These are phyloP conservation scores for Naganishia vishniacii DNA, from an alignment of 768 basidiomycete species.

Conservation along the genomic window DNA sequence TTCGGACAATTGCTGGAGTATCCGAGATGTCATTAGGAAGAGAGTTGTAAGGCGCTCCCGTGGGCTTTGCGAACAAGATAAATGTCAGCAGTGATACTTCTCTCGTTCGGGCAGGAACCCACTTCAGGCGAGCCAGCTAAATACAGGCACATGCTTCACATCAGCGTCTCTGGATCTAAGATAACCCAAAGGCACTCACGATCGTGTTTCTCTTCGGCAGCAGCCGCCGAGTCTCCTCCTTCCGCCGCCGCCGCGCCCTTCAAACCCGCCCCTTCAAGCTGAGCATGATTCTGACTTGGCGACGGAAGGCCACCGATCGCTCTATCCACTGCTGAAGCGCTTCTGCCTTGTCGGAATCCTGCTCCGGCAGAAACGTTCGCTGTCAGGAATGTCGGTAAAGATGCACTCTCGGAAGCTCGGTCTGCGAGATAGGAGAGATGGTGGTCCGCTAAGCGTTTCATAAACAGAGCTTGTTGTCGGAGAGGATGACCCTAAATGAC, in stretches of 20 bases:
- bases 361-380: neutral
- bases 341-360: neutral
- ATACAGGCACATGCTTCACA: neutral
- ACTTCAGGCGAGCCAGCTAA: constrained; percentile 10
- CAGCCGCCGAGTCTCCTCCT: neutral
- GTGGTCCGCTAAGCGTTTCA: constrained; percentile 76
- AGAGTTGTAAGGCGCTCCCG: neutral
- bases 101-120: neutral
- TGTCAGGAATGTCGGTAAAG: neutral
- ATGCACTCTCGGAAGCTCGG: constrained; percentile 24
- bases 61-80: neutral
- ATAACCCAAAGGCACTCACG: neutral
- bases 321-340: neutral
- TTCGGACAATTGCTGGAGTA: constrained; percentile 2
- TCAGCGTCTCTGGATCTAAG: too few relatives aligned
- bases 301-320: neutral
- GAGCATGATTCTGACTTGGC: neutral
- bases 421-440: constrained; percentile 85
- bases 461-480: constrained; percentile 69
- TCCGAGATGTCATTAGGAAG: constrained; percentile 15
- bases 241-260: neutral
- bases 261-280: neutral
- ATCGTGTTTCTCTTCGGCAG: neutral
- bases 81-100: neutral
- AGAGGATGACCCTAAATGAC: constrained; percentile 73